Conservation (phyloP, 2,329 filamentous ascomycete species). For the Uncinocarpus reesii region DNA sequence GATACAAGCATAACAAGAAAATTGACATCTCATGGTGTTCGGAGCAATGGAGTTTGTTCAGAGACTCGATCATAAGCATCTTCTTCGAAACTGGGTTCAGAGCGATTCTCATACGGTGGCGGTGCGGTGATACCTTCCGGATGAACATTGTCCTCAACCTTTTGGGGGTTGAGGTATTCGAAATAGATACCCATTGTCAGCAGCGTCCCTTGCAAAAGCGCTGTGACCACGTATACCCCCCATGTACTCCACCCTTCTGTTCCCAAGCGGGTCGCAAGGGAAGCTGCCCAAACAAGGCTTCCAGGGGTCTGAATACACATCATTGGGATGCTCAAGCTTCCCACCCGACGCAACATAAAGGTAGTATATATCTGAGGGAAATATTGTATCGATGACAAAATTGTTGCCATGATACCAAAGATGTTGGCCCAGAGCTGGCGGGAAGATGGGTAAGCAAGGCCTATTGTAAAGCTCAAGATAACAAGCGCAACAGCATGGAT, state of each 20-base stretch:
- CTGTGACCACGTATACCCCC: constrained; percentile 83
- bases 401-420: constrained; percentile 67
- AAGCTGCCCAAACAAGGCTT: constrained; percentile 78
- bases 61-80: constrained; percentile 9
- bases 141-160: constrained; percentile 22
- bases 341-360: constrained; percentile 71
- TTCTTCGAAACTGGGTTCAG: constrained; percentile 14
- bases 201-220: constrained; percentile 69
- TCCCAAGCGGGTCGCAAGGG: constrained; percentile 69
- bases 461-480: constrained; percentile 52
- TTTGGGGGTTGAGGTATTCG: constrained; percentile 41
- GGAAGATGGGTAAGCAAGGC: constrained; percentile 54
- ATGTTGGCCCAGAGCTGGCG: constrained; percentile 74
- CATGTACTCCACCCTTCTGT: constrained; percentile 86
- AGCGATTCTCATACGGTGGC: neutral
- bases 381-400: constrained; percentile 79
- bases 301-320: constrained; percentile 97
- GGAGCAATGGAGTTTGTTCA: constrained; percentile 21
- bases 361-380: constrained; percentile 92
- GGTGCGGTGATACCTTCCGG: neutral
- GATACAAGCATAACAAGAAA: neutral
- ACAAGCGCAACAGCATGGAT: constrained; percentile 63
- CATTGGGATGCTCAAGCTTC: constrained; percentile 89
- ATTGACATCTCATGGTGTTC: neutral
- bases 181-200: constrained; percentile 73